A percentile compares a stretch with the other conserved stretches of the same genome.
These are phyloP conservation scores for Oryza meridionalis DNA, from an alignment of 176 grass and related monocot species.

Conservation along the genomic window DNA sequence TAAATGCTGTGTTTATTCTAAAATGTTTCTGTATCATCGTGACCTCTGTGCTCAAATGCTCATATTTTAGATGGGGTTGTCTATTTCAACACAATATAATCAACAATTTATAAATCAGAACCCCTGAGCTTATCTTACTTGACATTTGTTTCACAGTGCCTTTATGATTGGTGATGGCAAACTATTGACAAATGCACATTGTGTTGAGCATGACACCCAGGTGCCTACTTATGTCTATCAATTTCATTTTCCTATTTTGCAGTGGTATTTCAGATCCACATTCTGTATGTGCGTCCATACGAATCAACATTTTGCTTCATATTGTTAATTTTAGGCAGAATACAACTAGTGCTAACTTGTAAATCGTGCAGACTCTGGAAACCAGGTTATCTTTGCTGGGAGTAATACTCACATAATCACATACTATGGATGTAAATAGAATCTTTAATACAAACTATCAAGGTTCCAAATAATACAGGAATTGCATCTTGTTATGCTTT, in stretches of 20 bases:
- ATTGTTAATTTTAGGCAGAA: slow-evolving; percentile 19
- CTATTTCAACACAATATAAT: background rate
- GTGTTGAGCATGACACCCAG: slow-evolving; percentile 92
- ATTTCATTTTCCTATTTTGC: slow-evolving; percentile 21
- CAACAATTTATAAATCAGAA: slow-evolving; percentile 10
- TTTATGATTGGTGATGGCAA: slow-evolving; percentile 98
- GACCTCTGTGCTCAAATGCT: slow-evolving; percentile 8
- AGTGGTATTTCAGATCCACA: background rate
- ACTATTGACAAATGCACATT: slow-evolving; percentile 97
- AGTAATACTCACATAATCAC: slow-evolving; percentile 24
- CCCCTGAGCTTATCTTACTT: slow-evolving; percentile 24
- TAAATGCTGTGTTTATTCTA: slow-evolving; percentile 36
- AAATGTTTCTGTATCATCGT: background rate
- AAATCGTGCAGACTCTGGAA: background rate
- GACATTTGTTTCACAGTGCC: slow-evolving; percentile 59
- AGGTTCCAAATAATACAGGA: slow-evolving; percentile 5
- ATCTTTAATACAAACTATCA: background rate
- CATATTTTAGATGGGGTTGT: slow-evolving; percentile 9
- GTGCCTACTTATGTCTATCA: slow-evolving; percentile 38
- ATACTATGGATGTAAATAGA: slow-evolving; percentile 14
- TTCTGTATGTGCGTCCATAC: background rate
- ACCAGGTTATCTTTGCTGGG: slow-evolving; percentile 6
- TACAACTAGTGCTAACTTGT: background rate
- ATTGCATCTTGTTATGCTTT: background rate
- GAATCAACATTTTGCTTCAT: background rate